These are phyloP conservation scores for Fraxinus angustifolia DNA, from an alignment of 305 asterid genomes.

Conservation along the genomic window DNA sequence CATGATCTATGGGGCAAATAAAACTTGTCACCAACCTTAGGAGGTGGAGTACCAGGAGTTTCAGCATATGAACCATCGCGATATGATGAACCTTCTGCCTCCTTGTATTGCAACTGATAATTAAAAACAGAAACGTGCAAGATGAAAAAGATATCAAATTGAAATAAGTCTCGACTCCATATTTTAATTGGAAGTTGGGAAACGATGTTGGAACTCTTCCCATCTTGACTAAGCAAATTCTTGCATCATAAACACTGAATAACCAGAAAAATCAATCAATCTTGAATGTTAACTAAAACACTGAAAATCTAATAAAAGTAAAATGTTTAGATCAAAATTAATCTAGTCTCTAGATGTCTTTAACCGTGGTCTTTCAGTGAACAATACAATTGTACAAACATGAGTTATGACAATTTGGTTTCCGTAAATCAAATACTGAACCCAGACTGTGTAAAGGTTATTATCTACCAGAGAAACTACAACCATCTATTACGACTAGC, in stretches of 20 bases:
- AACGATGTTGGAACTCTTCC: conserved; percentile 3
- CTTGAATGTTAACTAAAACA: background rate
- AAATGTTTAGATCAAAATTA: background rate
- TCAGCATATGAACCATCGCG: conserved; percentile 81
- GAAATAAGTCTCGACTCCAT: background rate
- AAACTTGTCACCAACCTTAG: conserved; percentile 50
- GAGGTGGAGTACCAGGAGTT: conserved; percentile 94
- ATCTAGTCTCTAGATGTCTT: background rate
- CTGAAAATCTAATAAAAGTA: background rate
- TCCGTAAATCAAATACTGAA: background rate
- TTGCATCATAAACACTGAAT: conserved; percentile 1
- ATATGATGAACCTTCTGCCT: conserved; percentile 81
- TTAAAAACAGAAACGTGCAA: conserved; percentile 15
- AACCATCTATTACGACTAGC: background rate
- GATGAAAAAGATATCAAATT: conserved; percentile 2
- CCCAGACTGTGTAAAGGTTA: background rate
- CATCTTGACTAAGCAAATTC: background rate
- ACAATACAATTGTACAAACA: background rate
- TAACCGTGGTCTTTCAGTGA: background rate
- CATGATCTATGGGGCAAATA: background rate
- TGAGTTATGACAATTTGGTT: background rate
- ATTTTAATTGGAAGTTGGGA: background rate
- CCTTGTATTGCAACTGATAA: conserved; percentile 82
- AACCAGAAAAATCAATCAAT: background rate
- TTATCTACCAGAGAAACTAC: background rate